phyloP scores from a whole-genome alignment of 495 filamentous ascomycete genomes.

The Entonaema liquescens region DNA sequence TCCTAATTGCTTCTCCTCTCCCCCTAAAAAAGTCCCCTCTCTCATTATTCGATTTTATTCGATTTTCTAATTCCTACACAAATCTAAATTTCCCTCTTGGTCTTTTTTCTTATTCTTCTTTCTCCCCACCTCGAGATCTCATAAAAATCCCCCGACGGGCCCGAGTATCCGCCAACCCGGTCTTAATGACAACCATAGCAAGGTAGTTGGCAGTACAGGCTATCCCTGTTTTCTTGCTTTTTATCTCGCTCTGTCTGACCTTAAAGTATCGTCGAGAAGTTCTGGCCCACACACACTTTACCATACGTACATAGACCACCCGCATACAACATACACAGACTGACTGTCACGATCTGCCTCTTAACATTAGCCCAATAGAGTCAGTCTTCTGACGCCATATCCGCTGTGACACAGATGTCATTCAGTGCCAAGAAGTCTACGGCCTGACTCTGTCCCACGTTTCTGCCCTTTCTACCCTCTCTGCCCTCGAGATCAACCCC shows the following conservation, averaged over 20 bases:
- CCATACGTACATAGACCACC: slow-evolving; percentile 31
- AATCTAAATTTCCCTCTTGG: neutral
- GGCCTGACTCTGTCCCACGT: slow-evolving; percentile 36
- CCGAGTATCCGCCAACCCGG: slow-evolving; percentile 41
- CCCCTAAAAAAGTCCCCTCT: neutral
- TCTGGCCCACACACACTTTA: slow-evolving; percentile 8
- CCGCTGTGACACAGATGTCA: slow-evolving; percentile 33
- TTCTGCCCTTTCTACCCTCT: slow-evolving; percentile 7
- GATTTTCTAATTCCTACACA: slow-evolving; percentile 1
- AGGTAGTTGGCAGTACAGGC: slow-evolving; percentile 31
- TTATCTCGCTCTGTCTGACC: slow-evolving; percentile 35
- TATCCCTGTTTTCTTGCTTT: slow-evolving; percentile 39
- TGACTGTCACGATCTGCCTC: slow-evolving; percentile 36
- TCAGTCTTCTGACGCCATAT: slow-evolving; percentile 43
- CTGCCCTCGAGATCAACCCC: slow-evolving; percentile 35
- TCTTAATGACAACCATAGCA: slow-evolving; percentile 34
- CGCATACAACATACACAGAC: slow-evolving; percentile 37
- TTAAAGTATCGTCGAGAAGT: slow-evolving; percentile 29
- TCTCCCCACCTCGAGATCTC: slow-evolving; percentile 15
- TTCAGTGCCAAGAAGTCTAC: slow-evolving; percentile 37
- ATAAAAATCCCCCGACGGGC: slow-evolving; percentile 33
- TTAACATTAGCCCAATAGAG: slow-evolving; percentile 37
- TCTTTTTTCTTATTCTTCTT: neutral
- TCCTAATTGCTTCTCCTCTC: neutral
- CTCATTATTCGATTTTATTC: neutral